Percentiles rank a stretch among this genome's conserved stretches.
Conservation (phyloP, 495 filamentous ascomycete species). For the Aspergillus taichungensis region DNA sequence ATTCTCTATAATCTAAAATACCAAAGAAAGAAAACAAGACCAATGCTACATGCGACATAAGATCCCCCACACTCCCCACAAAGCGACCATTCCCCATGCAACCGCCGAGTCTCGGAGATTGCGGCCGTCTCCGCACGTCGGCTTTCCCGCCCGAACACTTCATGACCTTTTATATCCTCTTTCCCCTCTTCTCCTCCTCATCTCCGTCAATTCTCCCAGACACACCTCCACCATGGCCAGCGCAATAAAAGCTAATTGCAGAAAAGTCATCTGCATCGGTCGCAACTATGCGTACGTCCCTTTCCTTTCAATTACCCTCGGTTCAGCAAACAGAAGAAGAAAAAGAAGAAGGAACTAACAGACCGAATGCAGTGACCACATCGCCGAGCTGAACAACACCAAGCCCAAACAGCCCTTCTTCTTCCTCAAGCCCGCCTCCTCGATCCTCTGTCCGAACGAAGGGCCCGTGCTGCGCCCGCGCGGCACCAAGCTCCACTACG, state of each 20-base stretch:
- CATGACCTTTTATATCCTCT: constrained; percentile 1
- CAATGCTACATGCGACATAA: too few species aligned
- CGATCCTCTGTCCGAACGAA: constrained; percentile 65
- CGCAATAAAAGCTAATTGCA: constrained; percentile 47
- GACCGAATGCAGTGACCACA: constrained; percentile 63
- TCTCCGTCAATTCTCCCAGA: not conserved
- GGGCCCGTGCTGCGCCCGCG: constrained; percentile 78
- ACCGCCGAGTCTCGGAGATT: constrained; percentile 12
- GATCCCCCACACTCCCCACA: not conserved
- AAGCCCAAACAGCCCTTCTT: constrained; percentile 91
- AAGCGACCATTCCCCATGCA: not conserved
- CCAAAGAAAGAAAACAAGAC: too few species aligned
- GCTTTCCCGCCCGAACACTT: not conserved
- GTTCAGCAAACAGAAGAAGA: not conserved
- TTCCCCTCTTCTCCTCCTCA: not conserved
- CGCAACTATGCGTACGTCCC: constrained; percentile 85
- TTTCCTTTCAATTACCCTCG: not conserved
- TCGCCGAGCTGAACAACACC: constrained; percentile 80
- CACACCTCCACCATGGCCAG: constrained; percentile 21
- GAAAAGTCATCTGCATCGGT: constrained; percentile 94
- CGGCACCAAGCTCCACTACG: constrained; percentile 83
- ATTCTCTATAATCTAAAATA: too few species aligned
- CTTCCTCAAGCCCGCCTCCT: constrained; percentile 89
- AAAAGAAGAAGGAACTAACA: not conserved
- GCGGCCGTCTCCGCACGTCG: constrained; percentile 12